These are phyloP conservation scores for Amanita exitialis DNA, from an alignment of 768 basidiomycete genomes.

Conservation along the genomic window DNA sequence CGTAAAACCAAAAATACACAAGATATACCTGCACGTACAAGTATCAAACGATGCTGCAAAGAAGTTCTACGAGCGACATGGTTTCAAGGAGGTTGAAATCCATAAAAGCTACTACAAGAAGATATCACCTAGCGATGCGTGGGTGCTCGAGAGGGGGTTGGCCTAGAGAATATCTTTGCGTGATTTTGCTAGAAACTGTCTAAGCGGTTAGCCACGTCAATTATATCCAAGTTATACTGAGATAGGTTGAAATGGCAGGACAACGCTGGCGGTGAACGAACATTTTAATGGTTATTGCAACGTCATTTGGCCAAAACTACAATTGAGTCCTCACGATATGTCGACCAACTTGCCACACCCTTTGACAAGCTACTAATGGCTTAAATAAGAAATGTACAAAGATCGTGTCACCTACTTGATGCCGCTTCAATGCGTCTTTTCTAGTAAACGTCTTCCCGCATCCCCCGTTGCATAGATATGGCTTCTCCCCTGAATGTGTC, in stretches of 20 bases:
- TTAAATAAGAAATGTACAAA: conserved; percentile 8
- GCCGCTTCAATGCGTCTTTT: conserved; percentile 79
- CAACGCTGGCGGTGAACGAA: background rate
- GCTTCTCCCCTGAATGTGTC: conserved; percentile 80
- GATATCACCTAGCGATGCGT: conserved; percentile 74
- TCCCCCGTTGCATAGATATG: conserved; percentile 73
- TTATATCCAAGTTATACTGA: conserved; percentile 3
- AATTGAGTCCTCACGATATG: conserved; percentile 13
- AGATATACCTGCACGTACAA: conserved; percentile 82
- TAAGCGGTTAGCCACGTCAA: background rate
- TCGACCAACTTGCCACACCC: conserved; percentile 68
- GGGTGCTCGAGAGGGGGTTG: conserved; percentile 68
- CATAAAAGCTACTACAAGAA: conserved; percentile 85
- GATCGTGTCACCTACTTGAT: conserved; percentile 46
- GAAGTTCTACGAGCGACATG: conserved; percentile 76
- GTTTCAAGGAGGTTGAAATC: conserved; percentile 58
- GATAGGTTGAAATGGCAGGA: background rate
- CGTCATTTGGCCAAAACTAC: background rate
- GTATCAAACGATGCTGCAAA: conserved; percentile 71
- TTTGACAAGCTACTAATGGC: conserved; percentile 53
- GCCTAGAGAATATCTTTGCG: conserved; percentile 7
- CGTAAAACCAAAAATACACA: conserved; percentile 50
- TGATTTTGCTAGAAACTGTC: background rate
- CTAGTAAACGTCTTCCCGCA: conserved; percentile 84
- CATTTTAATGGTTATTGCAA: background rate